A percentile compares a stretch with the other conserved stretches of the same genome.
Evolutionary conservation across 2,329 filamentous ascomycete species (phyloP).

Genomic region (Diaporthe vexans): DNA sequence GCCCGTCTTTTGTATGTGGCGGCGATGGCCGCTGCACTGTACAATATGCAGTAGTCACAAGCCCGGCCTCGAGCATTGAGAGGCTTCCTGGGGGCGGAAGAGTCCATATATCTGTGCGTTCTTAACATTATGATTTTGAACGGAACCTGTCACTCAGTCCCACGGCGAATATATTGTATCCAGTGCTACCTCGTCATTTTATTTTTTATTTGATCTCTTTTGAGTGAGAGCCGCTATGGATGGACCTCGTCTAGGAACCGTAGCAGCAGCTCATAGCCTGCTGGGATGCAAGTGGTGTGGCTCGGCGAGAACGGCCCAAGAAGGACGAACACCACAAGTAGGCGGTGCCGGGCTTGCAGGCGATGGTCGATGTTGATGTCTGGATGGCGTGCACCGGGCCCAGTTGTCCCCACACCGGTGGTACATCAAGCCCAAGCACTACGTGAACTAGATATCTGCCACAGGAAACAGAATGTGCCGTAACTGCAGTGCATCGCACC

Average conservation of each 20-base stretch:
- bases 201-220: no score
- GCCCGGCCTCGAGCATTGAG: no score
- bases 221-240: no score
- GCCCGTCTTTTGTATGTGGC: not conserved
- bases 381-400: not conserved
- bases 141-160: no score
- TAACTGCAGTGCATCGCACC: constrained; percentile 1
- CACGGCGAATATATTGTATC: not conserved
- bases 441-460: constrained; percentile 15
- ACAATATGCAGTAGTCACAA: no score
- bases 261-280: no score
- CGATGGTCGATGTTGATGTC: not conserved
- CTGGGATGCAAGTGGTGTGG: no score
- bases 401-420: not conserved
- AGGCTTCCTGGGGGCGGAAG: not conserved
- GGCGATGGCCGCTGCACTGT: no score
- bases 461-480: not conserved
- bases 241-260: no score
- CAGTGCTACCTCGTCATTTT: no score
- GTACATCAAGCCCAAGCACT: not conserved
- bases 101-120: not conserved
- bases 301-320: not conserved
- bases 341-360: not conserved
- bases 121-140: no score
- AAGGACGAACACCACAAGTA: not conserved